Base-by-base conservation (phyloP, 1,139 yeast species). In the Yamadazyma buinensis region DNA sequence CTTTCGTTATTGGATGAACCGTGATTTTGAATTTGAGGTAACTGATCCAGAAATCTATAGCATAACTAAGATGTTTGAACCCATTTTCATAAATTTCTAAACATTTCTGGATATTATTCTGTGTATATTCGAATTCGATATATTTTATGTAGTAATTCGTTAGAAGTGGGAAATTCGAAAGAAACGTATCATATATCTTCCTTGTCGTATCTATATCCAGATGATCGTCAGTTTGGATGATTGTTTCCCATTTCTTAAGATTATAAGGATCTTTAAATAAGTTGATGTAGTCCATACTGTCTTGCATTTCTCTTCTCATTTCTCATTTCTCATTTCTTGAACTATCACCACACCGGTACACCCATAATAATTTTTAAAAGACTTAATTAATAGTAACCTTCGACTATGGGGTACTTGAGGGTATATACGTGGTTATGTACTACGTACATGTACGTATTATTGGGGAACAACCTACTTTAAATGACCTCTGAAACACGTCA, bases 61-160 rank as follows among this genome's bases (percentile, higher is more conserved):
- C 79, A 36, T 63, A 62, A 1, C 78, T 75, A 23, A 79, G 50
- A n/a, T 65, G 54, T 4, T 56, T 53, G 21, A 88, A 64, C 0
- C 82, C 86, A 5, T 67, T 55, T 34, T 69, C 59, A 52, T 74
- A 92, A 0, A 85, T 66, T 2, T 43, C 48, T 29, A 61, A 66
- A 3, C 86, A 75, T 3, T 56, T 51, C 1, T 61, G 64, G 0
- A 80, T 66, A 42, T 73, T 57, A 0, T 87, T 86, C 22, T 84
- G 54, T 32, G 68, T 66, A 51, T 76, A 83, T 54, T 80, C 86
- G 59, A 77, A 64, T 17, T 70, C 62, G 1, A 96, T 95, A 53
- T 73, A 86, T 42, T 78, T 75, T 29, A 82, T 68, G 92, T 97
- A 86, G 54, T 84, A 86, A 31, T 84, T 86, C 48, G 80, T 85